Conservation (phyloP, 202 grass and related monocot genomes). For the Cymbopogon flexuosus region DNA sequence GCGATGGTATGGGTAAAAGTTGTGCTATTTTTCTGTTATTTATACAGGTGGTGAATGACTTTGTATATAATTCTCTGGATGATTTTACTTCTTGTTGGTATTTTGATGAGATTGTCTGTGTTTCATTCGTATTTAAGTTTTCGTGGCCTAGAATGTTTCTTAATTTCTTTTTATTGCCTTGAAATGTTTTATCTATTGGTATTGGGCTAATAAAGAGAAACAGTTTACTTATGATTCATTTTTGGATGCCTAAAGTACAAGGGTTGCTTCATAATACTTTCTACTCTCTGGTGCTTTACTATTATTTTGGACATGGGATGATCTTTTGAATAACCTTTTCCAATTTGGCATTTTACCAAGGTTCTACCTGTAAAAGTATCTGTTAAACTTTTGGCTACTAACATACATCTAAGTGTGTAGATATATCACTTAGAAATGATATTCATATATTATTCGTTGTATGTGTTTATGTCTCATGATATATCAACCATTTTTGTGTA, state of each 20-base stretch:
- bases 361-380: neutral
- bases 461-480: neutral
- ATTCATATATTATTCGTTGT: neutral
- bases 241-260: neutral
- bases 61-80: neutral
- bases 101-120: neutral
- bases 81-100: neutral
- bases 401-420: neutral
- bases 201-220: neutral
- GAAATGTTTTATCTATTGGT: neutral
- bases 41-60: neutral
- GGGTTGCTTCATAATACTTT: neutral
- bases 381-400: neutral
- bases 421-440: neutral
- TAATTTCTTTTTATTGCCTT: neutral
- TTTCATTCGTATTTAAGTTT: neutral
- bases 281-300: neutral
- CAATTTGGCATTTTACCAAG: neutral
- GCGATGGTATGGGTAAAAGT: neutral
- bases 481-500: neutral
- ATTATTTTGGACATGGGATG: neutral
- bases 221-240: neutral
- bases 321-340: neutral
- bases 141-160: constrained; percentile 3
- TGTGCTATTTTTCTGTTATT: neutral